Percentiles rank a stretch among this genome's conserved stretches.
Conservation (phyloP, 163 green algal species). For the Chloromonas sp. region DNA sequence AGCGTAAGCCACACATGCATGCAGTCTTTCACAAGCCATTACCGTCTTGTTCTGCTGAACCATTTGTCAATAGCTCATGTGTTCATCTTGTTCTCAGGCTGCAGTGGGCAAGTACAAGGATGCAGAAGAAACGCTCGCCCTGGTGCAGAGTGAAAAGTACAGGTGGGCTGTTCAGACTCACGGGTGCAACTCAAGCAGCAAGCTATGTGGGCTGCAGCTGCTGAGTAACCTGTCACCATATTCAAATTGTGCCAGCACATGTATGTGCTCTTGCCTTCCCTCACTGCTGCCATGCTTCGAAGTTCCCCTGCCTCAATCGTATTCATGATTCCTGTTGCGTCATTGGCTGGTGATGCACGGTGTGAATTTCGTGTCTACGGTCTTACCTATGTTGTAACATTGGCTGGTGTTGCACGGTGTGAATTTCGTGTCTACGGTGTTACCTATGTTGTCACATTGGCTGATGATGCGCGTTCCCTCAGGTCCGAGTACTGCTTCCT, state of each 20-base stretch:
- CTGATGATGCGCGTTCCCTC: neutral
- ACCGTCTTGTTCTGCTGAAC: neutral
- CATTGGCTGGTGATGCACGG: neutral
- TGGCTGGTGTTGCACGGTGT: neutral
- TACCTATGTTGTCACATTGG: neutral
- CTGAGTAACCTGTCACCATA: neutral
- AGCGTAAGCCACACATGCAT: too few species aligned
- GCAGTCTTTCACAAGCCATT: too few species aligned
- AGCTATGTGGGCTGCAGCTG: neutral
- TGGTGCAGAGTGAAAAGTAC: constrained; percentile 48
- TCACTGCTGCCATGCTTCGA: neutral
- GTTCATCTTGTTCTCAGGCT: constrained; percentile 17
- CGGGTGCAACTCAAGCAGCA: neutral
- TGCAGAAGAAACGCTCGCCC: constrained; percentile 61
- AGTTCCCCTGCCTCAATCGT: neutral
- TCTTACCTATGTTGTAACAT: neutral
- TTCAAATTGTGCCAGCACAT: too few species aligned
- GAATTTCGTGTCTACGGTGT: neutral
- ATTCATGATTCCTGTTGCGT: neutral
- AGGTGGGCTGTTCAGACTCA: constrained; percentile 5
- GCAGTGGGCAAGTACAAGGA: constrained; percentile 61
- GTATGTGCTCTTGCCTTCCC: neutral
- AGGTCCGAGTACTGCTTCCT: constrained; percentile 54
- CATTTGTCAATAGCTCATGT: neutral
- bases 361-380: neutral